Evolutionary conservation across 192 early-diverging fungal genomes (phyloP).

Genomic region (Chytriomyces hyalinus): DNA sequence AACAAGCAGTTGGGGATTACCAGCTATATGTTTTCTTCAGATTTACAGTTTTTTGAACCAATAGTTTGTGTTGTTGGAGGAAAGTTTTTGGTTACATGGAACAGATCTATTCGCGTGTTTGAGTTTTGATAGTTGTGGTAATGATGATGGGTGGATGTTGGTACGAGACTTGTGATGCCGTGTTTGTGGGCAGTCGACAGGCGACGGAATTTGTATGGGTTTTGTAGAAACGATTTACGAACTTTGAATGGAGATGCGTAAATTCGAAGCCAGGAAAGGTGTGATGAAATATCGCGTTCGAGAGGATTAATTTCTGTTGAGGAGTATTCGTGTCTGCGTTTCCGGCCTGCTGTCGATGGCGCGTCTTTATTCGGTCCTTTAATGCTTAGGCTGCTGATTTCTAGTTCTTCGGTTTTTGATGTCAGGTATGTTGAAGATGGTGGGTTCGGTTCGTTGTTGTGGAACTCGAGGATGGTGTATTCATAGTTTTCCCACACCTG

Average conservation of each 20-base stretch:
- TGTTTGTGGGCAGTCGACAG: not conserved
- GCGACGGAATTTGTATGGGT: constrained; percentile 24
- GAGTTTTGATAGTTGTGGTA: too few species aligned
- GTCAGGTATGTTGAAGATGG: not conserved
- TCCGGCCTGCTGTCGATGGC: not conserved
- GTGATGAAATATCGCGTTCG: not conserved
- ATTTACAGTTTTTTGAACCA: too few species aligned
- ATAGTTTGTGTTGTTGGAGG: too few species aligned
- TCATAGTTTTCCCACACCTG: too few species aligned
- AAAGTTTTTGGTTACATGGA: too few species aligned
- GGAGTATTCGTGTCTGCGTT: not conserved
- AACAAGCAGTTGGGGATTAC: too few species aligned
- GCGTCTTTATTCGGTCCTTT: not conserved
- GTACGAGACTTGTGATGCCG: constrained; percentile 17
- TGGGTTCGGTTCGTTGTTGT: not conserved
- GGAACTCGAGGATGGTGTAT: not conserved
- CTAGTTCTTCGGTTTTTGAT: not conserved
- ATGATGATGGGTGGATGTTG: too few species aligned
- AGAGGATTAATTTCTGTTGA: not conserved
- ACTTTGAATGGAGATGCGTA: constrained; percentile 18
- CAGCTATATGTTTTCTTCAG: too few species aligned
- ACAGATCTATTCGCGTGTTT: too few species aligned
- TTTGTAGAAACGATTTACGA: constrained; percentile 16
- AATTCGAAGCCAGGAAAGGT: constrained; percentile 12
- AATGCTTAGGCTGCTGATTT: not conserved